These are phyloP conservation scores for Naumovozyma baii DNA, from an alignment of 805 yeast genomes.

Conservation along the genomic window DNA sequence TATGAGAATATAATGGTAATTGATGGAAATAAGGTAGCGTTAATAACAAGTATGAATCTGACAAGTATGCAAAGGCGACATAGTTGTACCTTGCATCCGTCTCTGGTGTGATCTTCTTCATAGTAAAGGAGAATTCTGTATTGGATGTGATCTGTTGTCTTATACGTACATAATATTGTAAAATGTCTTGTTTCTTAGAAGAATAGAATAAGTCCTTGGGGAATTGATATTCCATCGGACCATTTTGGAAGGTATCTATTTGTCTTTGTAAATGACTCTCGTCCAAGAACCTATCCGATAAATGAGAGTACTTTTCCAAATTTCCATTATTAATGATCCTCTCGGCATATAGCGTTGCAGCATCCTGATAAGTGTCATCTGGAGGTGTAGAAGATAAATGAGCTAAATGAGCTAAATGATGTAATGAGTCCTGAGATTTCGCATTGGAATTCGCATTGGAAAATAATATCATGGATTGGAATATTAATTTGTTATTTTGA, in stretches of 20 bases:
- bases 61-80: constrained; percentile 48
- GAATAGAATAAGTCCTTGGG: constrained; percentile 30
- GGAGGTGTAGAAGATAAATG: constrained; percentile 30
- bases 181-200: constrained; percentile 8
- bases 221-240: constrained; percentile 29
- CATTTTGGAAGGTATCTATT: constrained; percentile 29
- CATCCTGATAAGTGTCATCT: constrained; percentile 18
- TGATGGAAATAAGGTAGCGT: constrained; percentile 44
- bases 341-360: constrained; percentile 13
- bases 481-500: constrained; percentile 45
- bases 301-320: constrained; percentile 4
- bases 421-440: constrained; percentile 9
- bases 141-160: constrained; percentile 8
- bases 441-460: constrained; percentile 15
- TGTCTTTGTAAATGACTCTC: constrained; percentile 4
- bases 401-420: constrained; percentile 7
- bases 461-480: constrained; percentile 43
- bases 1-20: constrained; percentile 36
- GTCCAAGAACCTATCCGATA: constrained; percentile 6
- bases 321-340: constrained; percentile 9
- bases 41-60: constrained; percentile 48
- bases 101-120: constrained; percentile 10
- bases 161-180: constrained; percentile 23
- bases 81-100: constrained; percentile 35
- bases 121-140: neutral